A percentile compares a stretch with the other conserved stretches of the same genome.
Evolutionary conservation across 108 stramenopile genomes (phyloP).

Genomic region (Poteriospumella lacustris): DNA sequence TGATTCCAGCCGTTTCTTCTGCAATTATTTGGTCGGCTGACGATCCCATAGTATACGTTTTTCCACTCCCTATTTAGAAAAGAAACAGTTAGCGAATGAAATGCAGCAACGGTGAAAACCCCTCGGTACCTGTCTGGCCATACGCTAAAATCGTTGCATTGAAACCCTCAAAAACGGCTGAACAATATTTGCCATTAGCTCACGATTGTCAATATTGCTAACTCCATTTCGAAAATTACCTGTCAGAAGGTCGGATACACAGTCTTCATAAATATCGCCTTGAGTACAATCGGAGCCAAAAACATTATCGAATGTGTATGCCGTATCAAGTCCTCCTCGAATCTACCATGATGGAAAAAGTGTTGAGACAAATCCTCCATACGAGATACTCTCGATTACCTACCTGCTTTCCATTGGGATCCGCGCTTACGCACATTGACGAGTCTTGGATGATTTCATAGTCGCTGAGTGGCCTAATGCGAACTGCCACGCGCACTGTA

Average conservation of each 20-base stretch:
- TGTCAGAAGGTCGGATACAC: slow-evolving; percentile 28
- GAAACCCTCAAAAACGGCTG: slow-evolving; percentile 34
- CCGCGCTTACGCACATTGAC: slow-evolving; percentile 13
- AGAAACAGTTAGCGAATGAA: too few species aligned
- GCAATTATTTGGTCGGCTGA: slow-evolving; percentile 15
- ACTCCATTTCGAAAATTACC: neutral
- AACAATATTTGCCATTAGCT: neutral
- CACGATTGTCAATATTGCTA: neutral
- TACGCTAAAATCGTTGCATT: slow-evolving; percentile 45
- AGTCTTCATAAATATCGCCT: slow-evolving; percentile 30
- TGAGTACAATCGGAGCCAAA: slow-evolving; percentile 27
- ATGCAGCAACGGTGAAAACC: too few species aligned
- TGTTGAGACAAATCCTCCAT: neutral
- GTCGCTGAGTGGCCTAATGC: slow-evolving; percentile 81
- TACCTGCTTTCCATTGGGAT: slow-evolving; percentile 5
- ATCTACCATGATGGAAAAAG: slow-evolving; percentile 10
- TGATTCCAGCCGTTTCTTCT: slow-evolving; percentile 45
- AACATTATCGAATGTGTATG: slow-evolving; percentile 30
- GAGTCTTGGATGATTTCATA: slow-evolving; percentile 53
- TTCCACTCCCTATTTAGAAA: slow-evolving; percentile 18
- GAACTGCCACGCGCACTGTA: slow-evolving; percentile 69
- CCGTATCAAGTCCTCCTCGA: neutral
- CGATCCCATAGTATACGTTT: slow-evolving; percentile 39
- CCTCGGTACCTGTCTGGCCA: slow-evolving; percentile 30
- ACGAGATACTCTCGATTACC: neutral